phyloP scores from a whole-genome alignment of 2,329 filamentous ascomycete species.

The Paecilomyces fulvus region DNA sequence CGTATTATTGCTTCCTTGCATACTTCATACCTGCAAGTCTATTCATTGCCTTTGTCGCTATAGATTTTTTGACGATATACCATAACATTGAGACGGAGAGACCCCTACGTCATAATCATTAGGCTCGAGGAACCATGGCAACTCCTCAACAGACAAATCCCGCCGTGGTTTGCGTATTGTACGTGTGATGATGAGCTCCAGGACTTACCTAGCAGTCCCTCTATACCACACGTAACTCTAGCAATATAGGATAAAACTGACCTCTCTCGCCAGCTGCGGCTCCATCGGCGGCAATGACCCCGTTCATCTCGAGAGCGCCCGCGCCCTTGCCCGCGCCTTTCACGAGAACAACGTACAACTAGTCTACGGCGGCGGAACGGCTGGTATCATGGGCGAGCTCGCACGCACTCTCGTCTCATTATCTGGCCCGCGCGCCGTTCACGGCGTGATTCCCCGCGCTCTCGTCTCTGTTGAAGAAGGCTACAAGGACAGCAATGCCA shows the following conservation, averaged over 20 bases:
- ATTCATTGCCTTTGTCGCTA: neutral
- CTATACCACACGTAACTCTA: neutral
- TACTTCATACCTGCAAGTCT: neutral
- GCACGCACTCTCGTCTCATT: conserved; percentile 78
- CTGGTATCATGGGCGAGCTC: conserved; percentile 91
- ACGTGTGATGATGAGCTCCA: conserved; percentile 8
- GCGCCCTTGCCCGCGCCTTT: conserved; percentile 63
- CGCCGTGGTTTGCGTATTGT: conserved; percentile 83
- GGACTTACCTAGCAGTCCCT: neutral
- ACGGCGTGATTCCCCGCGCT: conserved; percentile 86
- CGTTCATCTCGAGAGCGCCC: conserved; percentile 69
- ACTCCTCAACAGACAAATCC: conserved; percentile 24
- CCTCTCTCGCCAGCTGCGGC: conserved; percentile 57
- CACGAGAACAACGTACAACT: conserved; percentile 69
- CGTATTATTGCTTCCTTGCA: neutral
- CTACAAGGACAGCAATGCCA: conserved; percentile 16
- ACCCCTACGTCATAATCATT: neutral
- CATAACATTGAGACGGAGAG: neutral
- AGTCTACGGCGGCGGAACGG: conserved; percentile 91
- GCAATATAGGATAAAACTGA: neutral
- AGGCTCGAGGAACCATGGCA: conserved; percentile 8
- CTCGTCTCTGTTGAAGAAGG: conserved; percentile 64
- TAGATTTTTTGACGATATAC: neutral
- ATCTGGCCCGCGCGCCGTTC: conserved; percentile 70
- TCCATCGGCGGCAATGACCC: conserved; percentile 65